phyloP scores from a whole-genome alignment of 805 yeast genomes.

The Yarrowia sp. region DNA sequence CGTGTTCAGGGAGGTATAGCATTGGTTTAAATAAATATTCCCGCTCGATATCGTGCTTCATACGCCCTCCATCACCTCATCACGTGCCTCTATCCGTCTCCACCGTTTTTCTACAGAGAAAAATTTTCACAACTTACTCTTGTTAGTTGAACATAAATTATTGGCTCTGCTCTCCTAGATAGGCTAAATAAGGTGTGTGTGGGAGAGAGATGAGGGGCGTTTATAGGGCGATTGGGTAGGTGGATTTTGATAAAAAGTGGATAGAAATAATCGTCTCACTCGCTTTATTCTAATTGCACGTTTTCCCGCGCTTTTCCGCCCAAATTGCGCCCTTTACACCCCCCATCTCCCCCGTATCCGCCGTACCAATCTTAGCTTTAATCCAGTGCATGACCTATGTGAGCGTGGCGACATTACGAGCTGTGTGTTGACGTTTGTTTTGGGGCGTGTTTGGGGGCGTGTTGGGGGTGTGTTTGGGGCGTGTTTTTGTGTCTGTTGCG shows the following conservation, averaged over 20 bases:
- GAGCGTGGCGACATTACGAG: conserved; percentile 19
- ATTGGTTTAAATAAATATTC: too few relatives aligned
- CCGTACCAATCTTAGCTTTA: not conserved
- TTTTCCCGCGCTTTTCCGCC: not conserved
- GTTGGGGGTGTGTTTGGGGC: too few relatives aligned
- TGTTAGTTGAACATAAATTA: conserved; percentile 13
- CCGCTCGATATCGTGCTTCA: not conserved
- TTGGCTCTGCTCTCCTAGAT: conserved; percentile 7
- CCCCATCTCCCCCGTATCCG: not conserved
- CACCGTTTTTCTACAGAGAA: not conserved
- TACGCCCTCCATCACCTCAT: not conserved
- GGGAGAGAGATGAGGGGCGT: too few relatives aligned
- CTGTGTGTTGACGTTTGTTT: conserved; percentile 7
- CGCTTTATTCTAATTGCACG: not conserved
- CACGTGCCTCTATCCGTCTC: not conserved
- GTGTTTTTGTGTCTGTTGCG: too few relatives aligned
- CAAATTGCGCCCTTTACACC: not conserved
- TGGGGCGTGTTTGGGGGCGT: too few relatives aligned
- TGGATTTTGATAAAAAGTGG: too few relatives aligned
- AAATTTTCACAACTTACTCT: conserved; percentile 18
- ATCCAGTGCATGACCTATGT: not conserved
- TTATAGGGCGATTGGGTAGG: too few relatives aligned
- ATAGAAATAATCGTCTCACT: too few relatives aligned
- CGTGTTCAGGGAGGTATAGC: not conserved
- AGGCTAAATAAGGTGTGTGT: not conserved